These are phyloP conservation scores for Punica granatum DNA, from an alignment of 345 rosid species.

Conservation along the genomic window DNA sequence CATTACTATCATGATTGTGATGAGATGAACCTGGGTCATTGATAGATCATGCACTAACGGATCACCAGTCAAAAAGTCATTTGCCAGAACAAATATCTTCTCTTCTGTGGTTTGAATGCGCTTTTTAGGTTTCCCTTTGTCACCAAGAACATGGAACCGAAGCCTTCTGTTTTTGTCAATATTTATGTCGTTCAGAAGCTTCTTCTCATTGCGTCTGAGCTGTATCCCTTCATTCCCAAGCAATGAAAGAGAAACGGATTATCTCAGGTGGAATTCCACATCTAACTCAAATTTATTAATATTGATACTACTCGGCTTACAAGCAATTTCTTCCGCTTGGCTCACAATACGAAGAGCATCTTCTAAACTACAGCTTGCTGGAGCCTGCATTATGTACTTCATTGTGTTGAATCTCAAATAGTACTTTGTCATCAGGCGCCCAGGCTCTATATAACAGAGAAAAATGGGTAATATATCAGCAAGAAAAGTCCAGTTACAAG, in stretches of 20 bases:
- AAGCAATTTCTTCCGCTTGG: constrained; percentile 86
- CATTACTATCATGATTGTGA: background rate
- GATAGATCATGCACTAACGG: constrained; percentile 86
- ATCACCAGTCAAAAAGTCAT: constrained; percentile 95
- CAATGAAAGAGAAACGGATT: background rate
- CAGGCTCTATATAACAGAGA: constrained; percentile 54
- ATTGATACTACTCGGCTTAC: constrained; percentile 36
- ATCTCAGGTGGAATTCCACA: background rate
- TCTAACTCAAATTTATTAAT: background rate
- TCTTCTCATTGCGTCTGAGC: constrained; percentile 94
- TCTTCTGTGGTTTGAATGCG: constrained; percentile 93
- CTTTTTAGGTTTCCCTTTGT: constrained; percentile 79
- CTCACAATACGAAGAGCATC: constrained; percentile 68
- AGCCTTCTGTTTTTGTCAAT: constrained; percentile 75
- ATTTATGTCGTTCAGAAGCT: constrained; percentile 79
- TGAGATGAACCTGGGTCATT: constrained; percentile 63
- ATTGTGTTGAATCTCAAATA: constrained; percentile 82
- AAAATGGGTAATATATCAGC: background rate
- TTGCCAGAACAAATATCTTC: constrained; percentile 79
- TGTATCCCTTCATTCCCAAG: constrained; percentile 80
- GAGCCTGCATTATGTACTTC: constrained; percentile 78
- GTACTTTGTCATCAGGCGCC: constrained; percentile 95
- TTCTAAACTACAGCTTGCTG: constrained; percentile 62
- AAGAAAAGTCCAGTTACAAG: background rate
- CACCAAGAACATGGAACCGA: constrained; percentile 74